These are phyloP conservation scores for Pestalotiopsis sp. DNA, from an alignment of 2,329 filamentous ascomycete genomes.

Conservation along the genomic window DNA sequence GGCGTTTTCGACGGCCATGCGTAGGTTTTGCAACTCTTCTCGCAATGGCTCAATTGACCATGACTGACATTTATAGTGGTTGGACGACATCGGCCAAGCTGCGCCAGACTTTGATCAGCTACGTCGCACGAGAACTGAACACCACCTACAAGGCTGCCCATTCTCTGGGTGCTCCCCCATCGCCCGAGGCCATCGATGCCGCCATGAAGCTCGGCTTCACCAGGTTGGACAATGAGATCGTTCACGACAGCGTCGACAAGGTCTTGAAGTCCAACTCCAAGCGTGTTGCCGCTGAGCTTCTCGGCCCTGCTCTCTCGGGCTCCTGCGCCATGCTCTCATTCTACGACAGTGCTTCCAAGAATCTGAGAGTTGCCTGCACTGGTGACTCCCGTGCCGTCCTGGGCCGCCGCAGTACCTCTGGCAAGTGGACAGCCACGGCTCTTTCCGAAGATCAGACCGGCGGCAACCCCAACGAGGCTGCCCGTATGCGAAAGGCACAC, in stretches of 20 bases:
- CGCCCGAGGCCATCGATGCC: conserved; percentile 78
- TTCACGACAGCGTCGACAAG: conserved; percentile 88
- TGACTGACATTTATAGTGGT: conserved; percentile 57
- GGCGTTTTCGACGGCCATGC: conserved; percentile 97
- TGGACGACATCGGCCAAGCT: conserved; percentile 98
- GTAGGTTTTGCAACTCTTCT: conserved; percentile 50
- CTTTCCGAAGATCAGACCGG: conserved; percentile 95
- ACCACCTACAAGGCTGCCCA: conserved; percentile 80
- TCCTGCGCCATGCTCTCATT: conserved; percentile 96
- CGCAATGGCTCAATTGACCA: too few relatives aligned
- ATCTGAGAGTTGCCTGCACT: conserved; percentile 91
- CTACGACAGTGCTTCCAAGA: conserved; percentile 85
- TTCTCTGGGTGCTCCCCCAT: conserved; percentile 61
- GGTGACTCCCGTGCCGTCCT: conserved; percentile 96
- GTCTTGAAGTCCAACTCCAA: conserved; percentile 89
- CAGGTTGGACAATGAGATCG: conserved; percentile 89
- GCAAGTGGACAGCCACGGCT: conserved; percentile 90
- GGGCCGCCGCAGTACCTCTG: conserved; percentile 73
- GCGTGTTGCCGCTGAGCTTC: conserved; percentile 84
- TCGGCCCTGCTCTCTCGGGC: conserved; percentile 93
- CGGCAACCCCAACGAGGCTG: conserved; percentile 80
- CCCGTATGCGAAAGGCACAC: conserved; percentile 81
- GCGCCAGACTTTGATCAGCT: conserved; percentile 87
- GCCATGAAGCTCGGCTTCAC: conserved; percentile 94
- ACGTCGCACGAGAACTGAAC: conserved; percentile 91